phyloP scores from a whole-genome alignment of 371 early-diverging fungal species.

The Sporodiniella umbellata region DNA sequence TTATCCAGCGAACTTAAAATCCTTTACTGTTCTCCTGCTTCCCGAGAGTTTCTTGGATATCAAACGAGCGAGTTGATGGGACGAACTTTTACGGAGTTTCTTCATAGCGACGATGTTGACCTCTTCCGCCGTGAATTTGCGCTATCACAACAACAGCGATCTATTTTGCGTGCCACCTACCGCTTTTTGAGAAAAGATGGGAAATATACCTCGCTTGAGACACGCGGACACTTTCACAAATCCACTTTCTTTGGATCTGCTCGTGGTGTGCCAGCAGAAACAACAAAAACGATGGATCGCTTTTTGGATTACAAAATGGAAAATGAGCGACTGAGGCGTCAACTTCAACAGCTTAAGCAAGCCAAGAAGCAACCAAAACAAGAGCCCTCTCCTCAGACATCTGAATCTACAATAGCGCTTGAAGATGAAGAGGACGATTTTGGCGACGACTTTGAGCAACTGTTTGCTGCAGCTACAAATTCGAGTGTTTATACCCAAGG shows the following conservation, averaged over 20 bases:
- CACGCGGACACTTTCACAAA: slow-evolving; percentile 33
- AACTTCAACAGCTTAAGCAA: slow-evolving; percentile 6
- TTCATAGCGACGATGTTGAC: slow-evolving; percentile 52
- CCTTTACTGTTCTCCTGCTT: slow-evolving; percentile 48
- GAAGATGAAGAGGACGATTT: slow-evolving; percentile 8
- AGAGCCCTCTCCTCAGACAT: background rate
- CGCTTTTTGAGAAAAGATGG: slow-evolving; percentile 45
- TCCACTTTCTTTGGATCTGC: slow-evolving; percentile 37
- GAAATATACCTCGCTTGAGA: slow-evolving; percentile 37
- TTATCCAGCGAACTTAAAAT: slow-evolving; percentile 33
- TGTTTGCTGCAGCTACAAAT: background rate
- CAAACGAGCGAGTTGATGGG: slow-evolving; percentile 41
- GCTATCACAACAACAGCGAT: background rate
- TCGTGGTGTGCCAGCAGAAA: slow-evolving; percentile 33
- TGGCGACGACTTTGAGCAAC: slow-evolving; percentile 1
- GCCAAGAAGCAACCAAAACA: background rate
- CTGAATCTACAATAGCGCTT: background rate
- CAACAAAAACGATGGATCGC: slow-evolving; percentile 30
- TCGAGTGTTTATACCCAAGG: slow-evolving; percentile 35
- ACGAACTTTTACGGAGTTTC: slow-evolving; percentile 34
- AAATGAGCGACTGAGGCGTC: slow-evolving; percentile 35
- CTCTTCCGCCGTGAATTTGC: slow-evolving; percentile 31
- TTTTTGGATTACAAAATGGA: slow-evolving; percentile 47
- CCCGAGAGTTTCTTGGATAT: slow-evolving; percentile 42
- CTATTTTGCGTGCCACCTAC: slow-evolving; percentile 7